Conservation (phyloP, 1,284 basidiomycete genomes). For the Mycosarcoma mackinlayi region DNA sequence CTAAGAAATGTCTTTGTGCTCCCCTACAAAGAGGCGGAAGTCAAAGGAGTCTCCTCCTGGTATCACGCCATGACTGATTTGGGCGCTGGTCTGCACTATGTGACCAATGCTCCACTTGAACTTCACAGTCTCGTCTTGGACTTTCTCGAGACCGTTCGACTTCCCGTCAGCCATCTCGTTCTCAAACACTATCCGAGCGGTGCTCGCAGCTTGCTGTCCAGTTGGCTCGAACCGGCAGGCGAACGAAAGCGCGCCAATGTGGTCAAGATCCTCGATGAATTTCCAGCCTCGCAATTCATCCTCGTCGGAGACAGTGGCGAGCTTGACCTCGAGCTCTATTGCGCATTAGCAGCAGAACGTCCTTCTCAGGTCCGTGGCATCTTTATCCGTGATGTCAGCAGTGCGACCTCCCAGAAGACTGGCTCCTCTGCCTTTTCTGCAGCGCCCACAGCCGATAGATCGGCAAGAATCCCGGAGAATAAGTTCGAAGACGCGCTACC, state of each 20-base stretch:
- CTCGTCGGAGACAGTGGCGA: slow-evolving; percentile 64
- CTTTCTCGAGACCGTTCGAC: slow-evolving; percentile 78
- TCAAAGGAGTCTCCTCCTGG: slow-evolving; percentile 82
- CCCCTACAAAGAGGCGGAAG: slow-evolving; percentile 77
- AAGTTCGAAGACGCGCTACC: slow-evolving; percentile 10
- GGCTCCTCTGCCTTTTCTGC: slow-evolving; percentile 11
- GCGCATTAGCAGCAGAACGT: slow-evolving; percentile 57
- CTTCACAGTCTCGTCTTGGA: slow-evolving; percentile 82
- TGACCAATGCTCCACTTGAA: slow-evolving; percentile 90
- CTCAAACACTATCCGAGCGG: slow-evolving; percentile 58
- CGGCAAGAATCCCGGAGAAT: background rate
- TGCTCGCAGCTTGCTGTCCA: slow-evolving; percentile 42
- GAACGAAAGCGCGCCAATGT: slow-evolving; percentile 56
- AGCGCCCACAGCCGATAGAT: background rate
- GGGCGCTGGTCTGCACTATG: slow-evolving; percentile 53
- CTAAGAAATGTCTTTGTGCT: slow-evolving; percentile 71
- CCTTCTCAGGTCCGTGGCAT: slow-evolving; percentile 55
- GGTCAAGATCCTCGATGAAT: slow-evolving; percentile 51
- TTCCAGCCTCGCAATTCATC: slow-evolving; percentile 54
- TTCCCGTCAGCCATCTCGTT: slow-evolving; percentile 74
- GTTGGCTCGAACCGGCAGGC: slow-evolving; percentile 58
- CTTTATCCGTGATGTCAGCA: slow-evolving; percentile 63
- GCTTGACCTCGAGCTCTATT: slow-evolving; percentile 64
- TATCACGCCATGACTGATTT: slow-evolving; percentile 41
- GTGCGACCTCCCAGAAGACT: background rate